Percentiles rank a stretch among this genome's conserved stretches.
Evolutionary conservation across 257 asterid species (phyloP).

Genomic region (Nicotiana benthamiana): DNA sequence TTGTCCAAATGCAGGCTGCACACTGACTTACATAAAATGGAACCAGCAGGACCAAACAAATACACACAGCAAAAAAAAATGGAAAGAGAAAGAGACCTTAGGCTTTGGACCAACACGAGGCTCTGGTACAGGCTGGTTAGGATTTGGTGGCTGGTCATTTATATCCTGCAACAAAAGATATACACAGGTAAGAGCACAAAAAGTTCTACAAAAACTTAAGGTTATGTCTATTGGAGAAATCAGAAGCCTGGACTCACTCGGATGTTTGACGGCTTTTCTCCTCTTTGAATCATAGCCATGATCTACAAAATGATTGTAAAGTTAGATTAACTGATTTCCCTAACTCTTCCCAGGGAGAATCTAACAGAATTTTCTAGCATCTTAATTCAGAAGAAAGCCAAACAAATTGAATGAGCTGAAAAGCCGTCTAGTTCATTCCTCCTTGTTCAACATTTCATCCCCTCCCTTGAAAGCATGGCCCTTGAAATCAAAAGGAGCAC

Average conservation of each 20-base stretch:
- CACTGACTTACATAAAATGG: background rate
- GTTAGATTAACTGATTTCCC: background rate
- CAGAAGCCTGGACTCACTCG: conserved; percentile 42
- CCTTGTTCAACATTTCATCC: background rate
- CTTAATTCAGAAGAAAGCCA: background rate
- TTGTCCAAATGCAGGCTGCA: background rate
- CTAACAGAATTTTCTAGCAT: background rate
- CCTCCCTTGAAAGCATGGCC: background rate
- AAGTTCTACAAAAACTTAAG: background rate
- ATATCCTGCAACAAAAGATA: conserved; percentile 48
- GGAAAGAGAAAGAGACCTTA: conserved; percentile 46
- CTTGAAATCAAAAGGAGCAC: background rate
- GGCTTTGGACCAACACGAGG: conserved; percentile 65
- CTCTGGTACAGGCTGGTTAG: conserved; percentile 70
- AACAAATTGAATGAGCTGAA: background rate
- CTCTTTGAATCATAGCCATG: conserved; percentile 84
- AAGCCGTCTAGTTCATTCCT: background rate
- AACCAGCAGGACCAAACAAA: background rate
- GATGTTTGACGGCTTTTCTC: conserved; percentile 85
- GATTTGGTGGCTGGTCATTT: conserved; percentile 87
- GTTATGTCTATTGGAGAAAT: background rate
- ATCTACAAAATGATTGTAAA: conserved; percentile 36
- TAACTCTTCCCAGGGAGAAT: background rate
- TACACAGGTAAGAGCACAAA: background rate
- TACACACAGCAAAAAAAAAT: background rate